Base-by-base conservation (phyloP, 2,329 filamentous ascomycete genomes). In the Huntiella savannae region DNA sequence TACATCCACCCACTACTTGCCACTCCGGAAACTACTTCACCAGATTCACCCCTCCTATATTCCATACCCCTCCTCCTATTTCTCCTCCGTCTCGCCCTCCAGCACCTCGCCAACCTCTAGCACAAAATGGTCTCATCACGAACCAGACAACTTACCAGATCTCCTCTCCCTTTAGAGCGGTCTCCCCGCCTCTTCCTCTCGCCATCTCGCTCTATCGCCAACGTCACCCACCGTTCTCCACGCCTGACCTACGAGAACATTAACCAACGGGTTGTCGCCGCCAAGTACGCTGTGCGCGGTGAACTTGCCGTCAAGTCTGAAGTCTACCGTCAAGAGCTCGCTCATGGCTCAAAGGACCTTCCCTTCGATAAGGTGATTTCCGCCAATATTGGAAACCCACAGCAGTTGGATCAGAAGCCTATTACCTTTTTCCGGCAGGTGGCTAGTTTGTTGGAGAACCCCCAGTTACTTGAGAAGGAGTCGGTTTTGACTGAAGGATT, bases 361-460 rank as follows among this genome's bases (percentile, higher is more conserved):
- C 88, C 91, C 42, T 98, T 98, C 63, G 71, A 83, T 56, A 73
- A 85, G 50, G 79, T 98, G 63, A 88, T 98, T 66, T 87, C 83
- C 52, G 91, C 91, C 64, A 98, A 98, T 67, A 98, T 98, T 58
- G 91, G 91, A 59, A 98, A 98, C 69, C 91, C 91, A 3, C 91
- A 98, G 65, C 91, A 98, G 66, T 77, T 98, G 52, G 91, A 95
- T 66, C 91, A 98, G 72, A 92, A 96, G 71, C 91, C 91, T 57
- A 88, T 98, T 57, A 98, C 91, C 55, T 98, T 95, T 71, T 95
- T 98, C 76, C 79, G 91, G 55, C 88, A 98, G 67, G 91, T 98
- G 22, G 73, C 91, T 57, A 93, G 85, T 64, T 63, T 98, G 52
- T 65, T 96, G 49, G 91, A 98, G 70, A 87, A 96, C 68, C 91